Evolutionary conservation across 2,329 filamentous ascomycete genomes (phyloP).

Genomic region (Paecilomyces sp.): DNA sequence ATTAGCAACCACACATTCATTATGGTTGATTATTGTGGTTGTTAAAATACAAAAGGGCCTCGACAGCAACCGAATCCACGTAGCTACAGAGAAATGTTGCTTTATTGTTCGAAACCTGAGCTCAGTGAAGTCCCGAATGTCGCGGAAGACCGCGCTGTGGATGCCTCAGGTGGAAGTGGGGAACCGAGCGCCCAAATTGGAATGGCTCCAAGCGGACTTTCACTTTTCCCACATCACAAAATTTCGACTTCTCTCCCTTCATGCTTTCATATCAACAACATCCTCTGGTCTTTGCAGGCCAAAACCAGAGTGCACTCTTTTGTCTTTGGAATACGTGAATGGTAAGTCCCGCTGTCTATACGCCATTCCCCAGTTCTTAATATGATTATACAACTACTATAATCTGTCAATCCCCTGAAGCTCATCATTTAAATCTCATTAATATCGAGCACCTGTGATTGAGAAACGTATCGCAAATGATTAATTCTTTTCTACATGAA

Average conservation of each 20-base stretch:
- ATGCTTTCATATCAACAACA: not conserved
- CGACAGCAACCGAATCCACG: not conserved
- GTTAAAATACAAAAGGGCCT: constrained; percentile 1
- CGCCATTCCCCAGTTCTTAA: constrained; percentile 12
- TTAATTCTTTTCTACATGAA: constrained; percentile 11
- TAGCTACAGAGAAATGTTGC: not conserved
- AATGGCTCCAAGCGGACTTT: not conserved
- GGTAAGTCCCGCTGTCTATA: not conserved
- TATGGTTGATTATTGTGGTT: constrained; percentile 13
- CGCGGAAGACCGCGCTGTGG: not conserved
- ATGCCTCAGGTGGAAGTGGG: not conserved
- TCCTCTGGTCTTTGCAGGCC: constrained; percentile 7
- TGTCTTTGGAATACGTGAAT: not conserved
- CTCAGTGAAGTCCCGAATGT: not conserved
- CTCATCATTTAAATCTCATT: constrained; percentile 31
- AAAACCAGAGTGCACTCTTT: constrained; percentile 1
- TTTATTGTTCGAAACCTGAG: not conserved
- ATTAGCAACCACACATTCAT: constrained; percentile 30
- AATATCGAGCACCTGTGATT: constrained; percentile 32
- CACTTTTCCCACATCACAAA: constrained; percentile 3
- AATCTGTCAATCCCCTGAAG: constrained; percentile 85
- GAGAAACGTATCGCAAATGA: constrained; percentile 38
- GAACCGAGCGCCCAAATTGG: not conserved
- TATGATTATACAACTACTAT: constrained; percentile 60
- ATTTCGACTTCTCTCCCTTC: constrained; percentile 2